These are phyloP conservation scores for Corylus heterophylla DNA, from an alignment of 306 rosid genomes.

Conservation along the genomic window DNA sequence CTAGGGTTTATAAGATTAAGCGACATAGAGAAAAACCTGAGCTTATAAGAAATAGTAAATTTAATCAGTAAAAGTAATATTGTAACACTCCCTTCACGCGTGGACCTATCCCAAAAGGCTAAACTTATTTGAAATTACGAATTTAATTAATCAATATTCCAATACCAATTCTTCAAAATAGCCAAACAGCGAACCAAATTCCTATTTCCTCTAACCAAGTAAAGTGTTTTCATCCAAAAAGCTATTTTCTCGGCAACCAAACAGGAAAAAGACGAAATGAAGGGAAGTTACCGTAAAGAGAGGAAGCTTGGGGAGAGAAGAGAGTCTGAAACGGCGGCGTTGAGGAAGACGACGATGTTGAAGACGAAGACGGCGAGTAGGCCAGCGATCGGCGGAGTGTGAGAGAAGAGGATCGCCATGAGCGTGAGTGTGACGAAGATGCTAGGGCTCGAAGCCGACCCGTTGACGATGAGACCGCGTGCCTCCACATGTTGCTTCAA, in stretches of 20 bases:
- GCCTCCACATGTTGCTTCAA: constrained; percentile 30
- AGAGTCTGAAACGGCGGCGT: constrained; percentile 14
- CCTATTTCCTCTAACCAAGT: background rate
- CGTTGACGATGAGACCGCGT: constrained; percentile 12
- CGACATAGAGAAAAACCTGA: background rate
- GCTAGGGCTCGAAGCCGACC: constrained; percentile 20
- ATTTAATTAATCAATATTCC: background rate
- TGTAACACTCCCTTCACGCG: too few species aligned
- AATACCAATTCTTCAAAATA: background rate
- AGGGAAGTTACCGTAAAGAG: background rate
- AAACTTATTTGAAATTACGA: too few species aligned
- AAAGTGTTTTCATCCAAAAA: background rate
- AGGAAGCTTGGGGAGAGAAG: constrained; percentile 11
- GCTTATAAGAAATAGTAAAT: too few species aligned
- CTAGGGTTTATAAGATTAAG: background rate
- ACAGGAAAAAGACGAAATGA: background rate
- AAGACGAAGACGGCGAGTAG: constrained; percentile 14
- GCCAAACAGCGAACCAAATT: background rate
- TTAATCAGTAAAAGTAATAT: too few species aligned
- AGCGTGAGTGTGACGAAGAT: background rate
- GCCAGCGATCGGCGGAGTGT: constrained; percentile 20
- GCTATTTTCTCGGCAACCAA: background rate
- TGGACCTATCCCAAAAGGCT: too few species aligned
- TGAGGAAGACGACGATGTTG: constrained; percentile 14
- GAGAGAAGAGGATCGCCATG: constrained; percentile 18